Percentiles rank a stretch among this genome's conserved stretches.
phyloP scores from a whole-genome alignment of 78 protist species.

The Emiliania huxleyi region DNA sequence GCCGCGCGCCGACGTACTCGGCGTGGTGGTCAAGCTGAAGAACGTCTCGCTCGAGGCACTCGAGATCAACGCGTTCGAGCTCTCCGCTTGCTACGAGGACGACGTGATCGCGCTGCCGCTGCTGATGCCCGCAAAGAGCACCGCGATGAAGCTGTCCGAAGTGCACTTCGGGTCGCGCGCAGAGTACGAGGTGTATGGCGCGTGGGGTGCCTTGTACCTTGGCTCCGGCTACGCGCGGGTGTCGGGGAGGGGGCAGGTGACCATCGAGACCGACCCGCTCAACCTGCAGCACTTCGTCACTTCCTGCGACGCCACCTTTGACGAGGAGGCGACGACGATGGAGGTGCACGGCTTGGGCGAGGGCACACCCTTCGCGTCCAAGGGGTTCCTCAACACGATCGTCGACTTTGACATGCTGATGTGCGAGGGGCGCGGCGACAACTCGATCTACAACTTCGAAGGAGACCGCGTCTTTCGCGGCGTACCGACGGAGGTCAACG shows the following conservation, averaged over 20 bases:
- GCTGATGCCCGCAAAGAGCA: background rate
- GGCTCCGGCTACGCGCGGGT: background rate
- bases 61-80: background rate
- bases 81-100: background rate
- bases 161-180: background rate
- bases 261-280: background rate
- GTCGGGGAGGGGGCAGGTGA: background rate
- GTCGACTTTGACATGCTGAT: background rate
- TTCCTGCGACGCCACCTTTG: background rate
- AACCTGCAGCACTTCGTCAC: background rate
- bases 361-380: background rate
- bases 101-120: background rate
- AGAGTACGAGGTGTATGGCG: background rate
- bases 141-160: background rate
- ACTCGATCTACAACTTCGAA: background rate
- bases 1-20: background rate
- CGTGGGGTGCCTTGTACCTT: background rate
- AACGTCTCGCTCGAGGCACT: constrained; percentile 77
- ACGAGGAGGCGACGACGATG: background rate
- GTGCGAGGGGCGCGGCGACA: background rate
- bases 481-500: background rate
- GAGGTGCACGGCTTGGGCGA: background rate
- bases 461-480: background rate
- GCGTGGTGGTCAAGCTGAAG: constrained; percentile 75
- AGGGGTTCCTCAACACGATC: background rate